A percentile compares a stretch with the other conserved stretches of the same genome.
Conservation (phyloP, 148 eudicot species). For the Oxyria digyna region DNA sequence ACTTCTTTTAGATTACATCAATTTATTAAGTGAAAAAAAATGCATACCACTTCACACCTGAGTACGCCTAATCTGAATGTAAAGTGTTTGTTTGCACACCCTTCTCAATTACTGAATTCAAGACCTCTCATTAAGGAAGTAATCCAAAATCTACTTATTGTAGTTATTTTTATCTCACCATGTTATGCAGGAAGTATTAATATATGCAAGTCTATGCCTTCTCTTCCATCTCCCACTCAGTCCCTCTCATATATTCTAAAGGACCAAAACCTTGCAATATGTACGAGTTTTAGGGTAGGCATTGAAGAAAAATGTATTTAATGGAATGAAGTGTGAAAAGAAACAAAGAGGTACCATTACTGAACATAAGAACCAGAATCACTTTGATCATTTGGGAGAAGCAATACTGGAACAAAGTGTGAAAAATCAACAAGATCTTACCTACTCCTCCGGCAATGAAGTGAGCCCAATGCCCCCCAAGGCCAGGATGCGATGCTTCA, state of each 20-base stretch:
- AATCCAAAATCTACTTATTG: not conserved
- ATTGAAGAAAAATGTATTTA: not conserved
- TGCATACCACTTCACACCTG: not conserved
- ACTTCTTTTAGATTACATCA: not conserved
- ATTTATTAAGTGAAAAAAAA: not conserved
- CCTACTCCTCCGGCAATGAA: constrained; percentile 90
- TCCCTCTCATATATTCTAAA: not conserved
- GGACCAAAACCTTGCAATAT: not conserved
- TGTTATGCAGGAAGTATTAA: not conserved
- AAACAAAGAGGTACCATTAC: not conserved
- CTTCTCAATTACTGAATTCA: not conserved
- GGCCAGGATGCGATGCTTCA: constrained; percentile 68
- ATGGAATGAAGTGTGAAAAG: not conserved
- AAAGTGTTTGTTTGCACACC: not conserved
- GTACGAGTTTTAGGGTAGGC: not conserved
- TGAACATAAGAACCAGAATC: not conserved
- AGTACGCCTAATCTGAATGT: not conserved
- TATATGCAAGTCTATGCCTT: not conserved
- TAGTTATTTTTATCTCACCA: not conserved
- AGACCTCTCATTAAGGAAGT: not conserved
- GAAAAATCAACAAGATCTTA: constrained; percentile 15
- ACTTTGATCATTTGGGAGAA: not conserved
- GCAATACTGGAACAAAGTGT: not conserved
- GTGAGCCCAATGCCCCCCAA: constrained; percentile 80
- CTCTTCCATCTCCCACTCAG: not conserved